Conservation (phyloP, 1,139 yeast genomes). For the Kodamaea anthophila region DNA sequence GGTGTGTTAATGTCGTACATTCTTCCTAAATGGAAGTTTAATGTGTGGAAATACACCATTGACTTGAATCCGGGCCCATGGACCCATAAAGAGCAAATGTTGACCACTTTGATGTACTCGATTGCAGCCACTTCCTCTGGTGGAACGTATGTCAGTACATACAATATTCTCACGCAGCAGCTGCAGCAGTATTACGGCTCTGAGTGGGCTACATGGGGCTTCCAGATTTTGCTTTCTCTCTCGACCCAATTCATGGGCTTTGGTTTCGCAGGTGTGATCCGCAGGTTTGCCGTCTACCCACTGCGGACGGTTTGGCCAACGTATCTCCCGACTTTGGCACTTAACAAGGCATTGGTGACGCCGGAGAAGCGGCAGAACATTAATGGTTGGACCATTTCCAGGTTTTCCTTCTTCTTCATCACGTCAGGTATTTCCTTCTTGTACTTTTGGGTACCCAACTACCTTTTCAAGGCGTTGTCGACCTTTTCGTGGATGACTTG, state of each 20-base stretch:
- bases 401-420: constrained; percentile 13
- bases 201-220: constrained; percentile 15
- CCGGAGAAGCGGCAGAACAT: constrained; percentile 13
- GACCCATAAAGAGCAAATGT: constrained; percentile 19
- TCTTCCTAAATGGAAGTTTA: constrained; percentile 19
- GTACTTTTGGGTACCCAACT: constrained; percentile 18
- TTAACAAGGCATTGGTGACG: constrained; percentile 15
- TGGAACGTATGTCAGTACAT: constrained; percentile 10
- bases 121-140: constrained; percentile 15
- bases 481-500: constrained; percentile 18
- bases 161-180: constrained; percentile 15
- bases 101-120: constrained; percentile 15
- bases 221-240: constrained; percentile 12
- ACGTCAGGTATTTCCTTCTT: constrained; percentile 11
- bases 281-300: constrained; percentile 16
- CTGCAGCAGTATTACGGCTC: constrained; percentile 12
- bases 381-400: constrained; percentile 17
- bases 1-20: constrained; percentile 30
- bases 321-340: constrained; percentile 15
- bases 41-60: constrained; percentile 12
- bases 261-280: constrained; percentile 18
- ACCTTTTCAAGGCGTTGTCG: constrained; percentile 14
- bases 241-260: constrained; percentile 17
- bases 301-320: constrained; percentile 14
- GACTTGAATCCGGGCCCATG: constrained; percentile 22